phyloP scores from a whole-genome alignment of 257 asterid species.

The Solanum medicagineum region DNA sequence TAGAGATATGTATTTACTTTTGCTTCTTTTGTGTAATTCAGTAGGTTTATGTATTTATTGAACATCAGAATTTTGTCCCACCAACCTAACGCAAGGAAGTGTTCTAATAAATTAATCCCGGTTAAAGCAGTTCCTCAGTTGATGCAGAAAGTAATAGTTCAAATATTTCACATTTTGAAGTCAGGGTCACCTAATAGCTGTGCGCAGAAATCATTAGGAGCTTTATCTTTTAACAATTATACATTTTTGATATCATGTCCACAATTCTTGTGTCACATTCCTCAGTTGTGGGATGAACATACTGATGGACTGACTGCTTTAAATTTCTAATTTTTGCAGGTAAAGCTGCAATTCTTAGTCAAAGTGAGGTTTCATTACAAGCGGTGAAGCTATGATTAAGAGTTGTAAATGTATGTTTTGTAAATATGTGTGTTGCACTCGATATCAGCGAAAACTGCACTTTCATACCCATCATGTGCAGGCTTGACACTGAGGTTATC shows the following conservation, averaged over 20 bases:
- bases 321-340: constrained; percentile 32
- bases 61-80: neutral
- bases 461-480: neutral
- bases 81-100: neutral
- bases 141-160: neutral
- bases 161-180: neutral
- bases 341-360: constrained; percentile 83
- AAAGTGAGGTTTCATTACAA: constrained; percentile 93
- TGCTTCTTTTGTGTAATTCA: neutral
- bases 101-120: neutral
- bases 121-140: neutral
- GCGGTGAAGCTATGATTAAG: constrained; percentile 20
- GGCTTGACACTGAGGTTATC: neutral
- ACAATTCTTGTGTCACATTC: neutral
- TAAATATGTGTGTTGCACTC: neutral
- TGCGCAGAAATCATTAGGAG: neutral
- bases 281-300: neutral
- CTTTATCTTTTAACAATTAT: neutral
- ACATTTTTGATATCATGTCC: neutral
- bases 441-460: neutral
- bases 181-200: neutral
- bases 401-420: neutral
- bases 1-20: neutral
- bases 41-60: neutral
- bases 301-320: neutral